These are phyloP conservation scores for Sequoia sempervirens DNA, from an alignment of 75 land plant genomes.

Conservation along the genomic window DNA sequence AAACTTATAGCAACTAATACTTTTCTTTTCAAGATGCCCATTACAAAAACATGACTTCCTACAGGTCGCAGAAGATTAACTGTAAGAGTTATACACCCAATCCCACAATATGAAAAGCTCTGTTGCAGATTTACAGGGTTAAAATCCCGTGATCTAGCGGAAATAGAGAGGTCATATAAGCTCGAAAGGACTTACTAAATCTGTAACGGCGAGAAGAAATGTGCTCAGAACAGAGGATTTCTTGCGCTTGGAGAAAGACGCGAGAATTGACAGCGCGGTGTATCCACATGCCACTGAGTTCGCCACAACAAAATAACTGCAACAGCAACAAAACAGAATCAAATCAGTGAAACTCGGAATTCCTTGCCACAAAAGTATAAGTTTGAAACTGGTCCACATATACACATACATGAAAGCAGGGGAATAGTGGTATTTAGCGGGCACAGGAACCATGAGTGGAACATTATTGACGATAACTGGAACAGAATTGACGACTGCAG, in stretches of 20 bases:
- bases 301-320: constrained; percentile 43
- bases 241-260: constrained; percentile 1
- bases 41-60: too few relatives aligned
- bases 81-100: constrained; percentile 22
- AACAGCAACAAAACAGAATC: background rate
- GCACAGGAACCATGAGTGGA: constrained; percentile 5
- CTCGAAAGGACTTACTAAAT: background rate
- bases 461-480: background rate
- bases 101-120: background rate
- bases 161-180: too few relatives aligned
- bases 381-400: background rate
- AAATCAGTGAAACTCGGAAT: background rate
- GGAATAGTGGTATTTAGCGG: constrained; percentile 34
- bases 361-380: background rate
- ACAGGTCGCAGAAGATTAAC: background rate
- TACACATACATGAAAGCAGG: constrained; percentile 43
- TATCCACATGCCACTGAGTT: constrained; percentile 35
- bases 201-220: constrained; percentile 22
- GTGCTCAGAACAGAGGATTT: constrained; percentile 14
- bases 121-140: background rate
- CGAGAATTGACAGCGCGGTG: constrained; percentile 23
- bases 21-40: too few relatives aligned
- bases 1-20: too few relatives aligned
- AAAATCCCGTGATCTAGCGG: background rate
- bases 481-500: background rate